Conservation (phyloP, 495 filamentous ascomycete genomes). For the Penicillium waksmanii region DNA sequence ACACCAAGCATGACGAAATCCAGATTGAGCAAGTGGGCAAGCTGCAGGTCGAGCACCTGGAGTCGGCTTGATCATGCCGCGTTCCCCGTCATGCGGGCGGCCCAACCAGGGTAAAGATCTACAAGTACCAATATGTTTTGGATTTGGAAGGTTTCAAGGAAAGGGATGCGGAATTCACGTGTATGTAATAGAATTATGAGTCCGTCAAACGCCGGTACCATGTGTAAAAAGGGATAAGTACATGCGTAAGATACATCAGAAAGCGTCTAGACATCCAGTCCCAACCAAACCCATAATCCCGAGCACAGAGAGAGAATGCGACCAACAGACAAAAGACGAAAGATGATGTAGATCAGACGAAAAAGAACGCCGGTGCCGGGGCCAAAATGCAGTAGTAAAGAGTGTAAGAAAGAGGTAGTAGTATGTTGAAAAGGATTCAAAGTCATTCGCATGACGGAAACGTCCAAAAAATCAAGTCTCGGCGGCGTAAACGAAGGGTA, state of each 20-base stretch:
- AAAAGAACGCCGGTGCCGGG: neutral
- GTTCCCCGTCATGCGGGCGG: constrained; percentile 2
- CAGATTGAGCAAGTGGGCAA: constrained; percentile 15
- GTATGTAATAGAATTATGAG: constrained; percentile 1
- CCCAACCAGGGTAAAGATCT: neutral
- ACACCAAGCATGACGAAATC: constrained; percentile 13
- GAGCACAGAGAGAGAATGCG: neutral
- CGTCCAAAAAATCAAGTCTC: constrained; percentile 8
- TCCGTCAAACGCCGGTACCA: constrained; percentile 11
- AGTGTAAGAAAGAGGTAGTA: constrained; percentile 2
- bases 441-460: neutral
- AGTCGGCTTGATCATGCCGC: constrained; percentile 9
- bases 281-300: constrained; percentile 8
- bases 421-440: neutral
- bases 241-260: constrained; percentile 16
- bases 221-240: constrained; percentile 18
- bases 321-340: neutral
- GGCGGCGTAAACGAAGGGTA: constrained; percentile 18
- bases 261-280: constrained; percentile 12
- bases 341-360: neutral
- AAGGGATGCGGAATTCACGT: constrained; percentile 8
- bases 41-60: constrained; percentile 5
- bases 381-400: constrained; percentile 1
- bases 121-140: neutral
- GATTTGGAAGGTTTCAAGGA: neutral